These are phyloP conservation scores for Capronia coronata DNA, from an alignment of 2,329 filamentous ascomycete genomes.

Conservation along the genomic window DNA sequence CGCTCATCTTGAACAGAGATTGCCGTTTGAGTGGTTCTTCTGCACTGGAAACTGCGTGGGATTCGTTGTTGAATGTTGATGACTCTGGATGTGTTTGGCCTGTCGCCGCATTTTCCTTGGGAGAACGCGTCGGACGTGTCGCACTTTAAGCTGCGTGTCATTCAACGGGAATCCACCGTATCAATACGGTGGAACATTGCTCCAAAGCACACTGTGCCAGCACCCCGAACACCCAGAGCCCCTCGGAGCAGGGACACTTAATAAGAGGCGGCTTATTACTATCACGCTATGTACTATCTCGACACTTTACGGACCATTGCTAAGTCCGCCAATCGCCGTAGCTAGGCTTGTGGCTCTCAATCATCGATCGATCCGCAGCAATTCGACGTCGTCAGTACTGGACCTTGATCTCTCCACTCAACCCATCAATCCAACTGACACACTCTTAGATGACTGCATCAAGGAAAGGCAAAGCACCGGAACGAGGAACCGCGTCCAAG, in stretches of 20 bases:
- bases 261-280: too few relatives aligned
- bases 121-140: constrained; percentile 8
- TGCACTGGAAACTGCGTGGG: not conserved
- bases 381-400: not conserved
- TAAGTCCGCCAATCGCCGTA: constrained; percentile 12
- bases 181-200: not conserved
- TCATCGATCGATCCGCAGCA: not conserved
- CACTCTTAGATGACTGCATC: constrained; percentile 25
- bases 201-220: too few relatives aligned
- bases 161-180: not conserved
- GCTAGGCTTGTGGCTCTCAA: not conserved
- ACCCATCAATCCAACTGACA: constrained; percentile 1
- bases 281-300: not conserved
- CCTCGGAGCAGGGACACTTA: too few relatives aligned
- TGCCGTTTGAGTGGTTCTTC: not conserved
- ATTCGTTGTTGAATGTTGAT: too few relatives aligned
- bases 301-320: not conserved
- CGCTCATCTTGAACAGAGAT: constrained; percentile 16
- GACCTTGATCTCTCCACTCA: constrained; percentile 7
- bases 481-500: constrained; percentile 18
- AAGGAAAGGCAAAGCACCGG: constrained; percentile 22
- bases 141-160: not conserved
- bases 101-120: not conserved
- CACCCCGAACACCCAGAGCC: too few relatives aligned
- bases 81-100: not conserved